A percentile compares a stretch with the other conserved stretches of the same genome.
These are phyloP conservation scores for Apophysomyces trapeziformis DNA, from an alignment of 371 early-diverging fungal genomes.

Conservation along the genomic window DNA sequence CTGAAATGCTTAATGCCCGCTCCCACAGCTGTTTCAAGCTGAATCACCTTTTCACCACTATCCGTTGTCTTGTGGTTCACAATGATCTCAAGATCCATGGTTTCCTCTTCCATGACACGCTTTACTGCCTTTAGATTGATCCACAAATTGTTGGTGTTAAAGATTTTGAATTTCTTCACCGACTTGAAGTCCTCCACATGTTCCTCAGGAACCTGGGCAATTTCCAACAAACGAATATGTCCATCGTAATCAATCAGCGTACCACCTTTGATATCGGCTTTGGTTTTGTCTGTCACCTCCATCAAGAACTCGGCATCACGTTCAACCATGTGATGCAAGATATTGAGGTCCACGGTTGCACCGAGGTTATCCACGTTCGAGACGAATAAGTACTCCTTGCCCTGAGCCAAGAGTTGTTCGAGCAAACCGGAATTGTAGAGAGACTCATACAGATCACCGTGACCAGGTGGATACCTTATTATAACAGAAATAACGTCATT, in stretches of 20 bases:
- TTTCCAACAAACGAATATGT: constrained; percentile 94
- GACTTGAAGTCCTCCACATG: constrained; percentile 99
- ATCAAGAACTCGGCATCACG: constrained; percentile 96
- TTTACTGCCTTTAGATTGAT: constrained; percentile 96
- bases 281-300: constrained; percentile 99
- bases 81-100: constrained; percentile 96
- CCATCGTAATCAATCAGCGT: constrained; percentile 99
- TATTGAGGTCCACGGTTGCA: constrained; percentile 96
- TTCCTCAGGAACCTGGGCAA: constrained; percentile 99
- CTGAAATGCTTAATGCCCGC: constrained; percentile 99
- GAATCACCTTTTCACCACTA: constrained; percentile 95
- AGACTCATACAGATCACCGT: constrained; percentile 99
- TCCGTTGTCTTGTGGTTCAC: constrained; percentile 94
- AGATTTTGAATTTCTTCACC: constrained; percentile 99
- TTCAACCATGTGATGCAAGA: constrained; percentile 92
- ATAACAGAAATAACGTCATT: background rate
- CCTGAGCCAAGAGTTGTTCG: constrained; percentile 93
- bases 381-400: constrained; percentile 99
- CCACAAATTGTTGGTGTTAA: constrained; percentile 99
- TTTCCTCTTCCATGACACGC: constrained; percentile 84
- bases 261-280: constrained; percentile 99
- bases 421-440: constrained; percentile 94
- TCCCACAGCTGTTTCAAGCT: constrained; percentile 99
- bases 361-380: constrained; percentile 99
- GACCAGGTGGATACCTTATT: constrained; percentile 98